These are phyloP conservation scores for Fusarium tupiense DNA, from an alignment of 2,329 filamentous ascomycete genomes.

Conservation along the genomic window DNA sequence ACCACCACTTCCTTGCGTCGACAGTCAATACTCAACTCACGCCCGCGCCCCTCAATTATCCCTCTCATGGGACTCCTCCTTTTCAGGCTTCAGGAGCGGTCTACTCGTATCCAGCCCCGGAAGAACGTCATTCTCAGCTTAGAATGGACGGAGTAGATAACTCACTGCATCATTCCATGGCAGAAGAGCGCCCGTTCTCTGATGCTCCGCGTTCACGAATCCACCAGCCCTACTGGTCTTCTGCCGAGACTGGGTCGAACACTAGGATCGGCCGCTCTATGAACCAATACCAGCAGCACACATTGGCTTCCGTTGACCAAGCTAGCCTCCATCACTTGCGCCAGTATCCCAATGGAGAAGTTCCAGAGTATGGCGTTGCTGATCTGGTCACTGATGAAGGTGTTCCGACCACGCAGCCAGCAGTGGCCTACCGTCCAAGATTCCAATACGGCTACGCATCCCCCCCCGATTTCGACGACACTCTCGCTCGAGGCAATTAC, in stretches of 20 bases:
- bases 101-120: conserved; percentile 1
- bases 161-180: not conserved
- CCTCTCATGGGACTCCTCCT: not conserved
- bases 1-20: not conserved
- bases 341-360: not conserved
- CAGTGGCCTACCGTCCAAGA: not conserved
- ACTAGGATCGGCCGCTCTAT: conserved; percentile 17
- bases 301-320: not conserved
- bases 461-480: not conserved
- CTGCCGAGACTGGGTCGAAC: conserved; percentile 14
- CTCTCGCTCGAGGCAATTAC: not conserved
- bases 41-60: not conserved
- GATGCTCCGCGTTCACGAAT: conserved; percentile 4
- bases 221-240: conserved; percentile 20
- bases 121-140: not conserved
- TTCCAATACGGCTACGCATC: not conserved
- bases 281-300: conserved; percentile 16
- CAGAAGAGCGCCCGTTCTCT: not conserved
- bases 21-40: not conserved
- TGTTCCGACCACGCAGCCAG: not conserved
- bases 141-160: not conserved
- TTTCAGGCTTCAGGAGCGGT: not conserved
- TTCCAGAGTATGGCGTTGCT: not conserved
- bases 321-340: not conserved
- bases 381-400: not conserved